Evolutionary conservation across 1,284 basidiomycete genomes (phyloP), one percentile per base, ranked within the genome.

Genomic region (Leccinum griseonigrum): DNA sequence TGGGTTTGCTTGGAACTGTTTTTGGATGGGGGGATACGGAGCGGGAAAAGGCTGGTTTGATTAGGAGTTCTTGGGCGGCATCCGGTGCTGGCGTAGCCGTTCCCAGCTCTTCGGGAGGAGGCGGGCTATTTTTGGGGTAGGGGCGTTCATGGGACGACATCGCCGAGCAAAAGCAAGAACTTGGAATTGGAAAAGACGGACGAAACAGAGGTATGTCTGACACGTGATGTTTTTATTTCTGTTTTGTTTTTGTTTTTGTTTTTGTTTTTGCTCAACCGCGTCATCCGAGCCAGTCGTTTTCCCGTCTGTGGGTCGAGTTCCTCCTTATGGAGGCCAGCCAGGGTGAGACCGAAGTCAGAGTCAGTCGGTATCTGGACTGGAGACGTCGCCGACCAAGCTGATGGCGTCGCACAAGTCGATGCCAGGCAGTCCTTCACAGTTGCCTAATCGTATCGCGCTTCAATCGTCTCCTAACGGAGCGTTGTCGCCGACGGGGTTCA

Each of bases 251-350:
- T 26, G 22, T 26, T 36, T 36, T 29, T 18, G 11, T 48, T 48
- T 22, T 46, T 22, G 11, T 46, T 48, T n/a, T 56, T 8, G 59
- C 62, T 40, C 18, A 48, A 58, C 29, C 14, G 29, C 59, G 56
- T 40, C 6, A 32, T n/a, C 46, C 18, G n/a, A 46, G n/a, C 43
- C 67, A 97, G 93, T 95, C 93, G 0, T 97, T 97, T 78, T 95
- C 92, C 51, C 91, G 94, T 59, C 83, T 97, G 13, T 98, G 94
- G 87, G 95, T 98, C 57, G 95, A 98, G 76, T 98, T 96, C 72
- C 83, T 98, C 3, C 86, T 97, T 66, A 95, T 94, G 48, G 94
- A 97, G 79, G 88, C 94, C 0, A 84, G 85, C 3, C 76, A 87
- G 16, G 88, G 87, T 34, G 80, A 48, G 7, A 48, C 18, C 63